Base-by-base conservation (phyloP, 2,329 filamentous ascomycete species). In the Penicillium nordicum region DNA sequence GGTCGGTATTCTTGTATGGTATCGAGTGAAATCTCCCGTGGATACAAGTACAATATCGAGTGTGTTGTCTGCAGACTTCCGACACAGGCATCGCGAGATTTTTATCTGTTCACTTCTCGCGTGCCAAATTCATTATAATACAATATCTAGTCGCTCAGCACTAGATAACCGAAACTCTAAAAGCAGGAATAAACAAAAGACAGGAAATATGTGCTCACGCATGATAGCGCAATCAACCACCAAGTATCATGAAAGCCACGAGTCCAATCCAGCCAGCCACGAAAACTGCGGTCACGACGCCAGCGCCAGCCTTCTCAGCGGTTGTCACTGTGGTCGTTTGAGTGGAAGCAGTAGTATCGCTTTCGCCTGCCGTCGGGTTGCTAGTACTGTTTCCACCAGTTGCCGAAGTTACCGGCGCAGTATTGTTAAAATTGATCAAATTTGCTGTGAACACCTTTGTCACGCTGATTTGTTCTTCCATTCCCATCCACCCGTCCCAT, bases 391-490 rank as follows among this genome's bases (percentile, higher is more conserved):
- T 88, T 44, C 87, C 87, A 29, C 87, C 87, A 1, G 79, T 82
- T 3, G 74, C 68, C 10, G 67, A 58, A 1, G 68, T 72, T 10
- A 72, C 62, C 7, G 70, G 69, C 9, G 82, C 76, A 0, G 84
- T 81, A 1, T 72, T 72, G 23, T 74, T 69, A 6, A 75, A 73
- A 9, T 72, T 69, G 47, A 76, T 74, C 11, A 88, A 74, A 43
- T 80, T 83, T 54, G 85, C 85, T 69, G 84, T 83, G 60, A 90
- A 75, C 6, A 86, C 80, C 21, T 82, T 80, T 18, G 89, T 75
- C 0, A 84, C 86, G 63, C 82, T 86, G 81, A 90, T 88, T 76
- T 89, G 84, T 70, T 88, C 79, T 41, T 88, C 83, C 9, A 90
- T 85, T 52, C 87, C 87, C 12, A 76, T 79, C 56, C 77, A 81